phyloP scores from a whole-genome alignment of 257 asterid species.

The Nemophila menziesii region DNA sequence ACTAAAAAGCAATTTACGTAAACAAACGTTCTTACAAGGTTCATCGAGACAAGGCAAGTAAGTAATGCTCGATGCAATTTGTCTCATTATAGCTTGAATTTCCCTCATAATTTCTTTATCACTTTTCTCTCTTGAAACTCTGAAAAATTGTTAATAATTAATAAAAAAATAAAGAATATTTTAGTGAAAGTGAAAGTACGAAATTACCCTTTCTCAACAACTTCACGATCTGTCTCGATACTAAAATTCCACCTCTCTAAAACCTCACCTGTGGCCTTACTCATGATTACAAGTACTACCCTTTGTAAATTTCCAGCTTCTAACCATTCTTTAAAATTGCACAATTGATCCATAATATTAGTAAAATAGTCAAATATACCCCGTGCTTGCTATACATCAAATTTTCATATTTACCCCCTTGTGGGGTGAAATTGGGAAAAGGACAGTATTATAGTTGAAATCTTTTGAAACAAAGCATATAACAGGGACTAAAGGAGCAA shows the following conservation, averaged over 20 bases:
- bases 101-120: slow-evolving; percentile 95
- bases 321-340: slow-evolving; percentile 55
- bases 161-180: too few species aligned
- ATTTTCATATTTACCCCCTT: too few species aligned
- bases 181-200: too few species aligned
- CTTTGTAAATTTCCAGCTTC: slow-evolving; percentile 88
- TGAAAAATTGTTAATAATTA: too few species aligned
- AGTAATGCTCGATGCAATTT: slow-evolving; percentile 88
- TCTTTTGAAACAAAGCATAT: too few species aligned
- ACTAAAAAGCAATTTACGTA: neutral
- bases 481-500: too few species aligned
- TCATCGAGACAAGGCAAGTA: slow-evolving; percentile 94
- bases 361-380: too few species aligned
- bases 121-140: slow-evolving; percentile 79
- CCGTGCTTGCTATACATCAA: too few species aligned
- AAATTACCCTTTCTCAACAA: slow-evolving; percentile 71
- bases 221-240: slow-evolving; percentile 69
- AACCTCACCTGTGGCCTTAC: slow-evolving; percentile 74
- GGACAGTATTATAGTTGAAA: too few species aligned
- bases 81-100: slow-evolving; percentile 95
- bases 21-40: slow-evolving; percentile 40
- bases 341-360: neutral
- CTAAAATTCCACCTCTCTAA: slow-evolving; percentile 97
- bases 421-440: too few species aligned
- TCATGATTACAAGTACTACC: slow-evolving; percentile 86